A percentile compares a stretch with the other conserved stretches of the same genome.
phyloP scores from a whole-genome alignment of 106 monocot genomes.

The Iris macrosiphon region DNA sequence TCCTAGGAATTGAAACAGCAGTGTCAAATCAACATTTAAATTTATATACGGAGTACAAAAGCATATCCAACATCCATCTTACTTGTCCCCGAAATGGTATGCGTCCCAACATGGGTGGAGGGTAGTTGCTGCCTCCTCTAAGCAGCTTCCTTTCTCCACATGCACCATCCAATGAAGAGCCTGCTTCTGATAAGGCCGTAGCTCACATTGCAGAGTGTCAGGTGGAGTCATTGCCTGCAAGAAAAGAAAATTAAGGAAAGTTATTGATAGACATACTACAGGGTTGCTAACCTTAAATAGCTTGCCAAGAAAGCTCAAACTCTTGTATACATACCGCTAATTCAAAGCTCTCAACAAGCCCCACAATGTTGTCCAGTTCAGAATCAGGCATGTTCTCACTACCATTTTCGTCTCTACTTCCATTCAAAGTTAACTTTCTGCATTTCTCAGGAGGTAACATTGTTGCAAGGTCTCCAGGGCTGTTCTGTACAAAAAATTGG shows the following conservation, averaged over 20 bases:
- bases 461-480: conserved; percentile 14
- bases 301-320: neutral
- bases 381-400: conserved; percentile 35
- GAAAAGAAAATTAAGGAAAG: neutral
- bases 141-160: conserved; percentile 63
- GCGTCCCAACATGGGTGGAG: conserved; percentile 97
- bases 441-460: conserved; percentile 30
- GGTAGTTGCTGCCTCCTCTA: conserved; percentile 53
- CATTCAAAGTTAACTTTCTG: conserved; percentile 38
- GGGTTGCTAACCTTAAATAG: neutral
- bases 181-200: conserved; percentile 91
- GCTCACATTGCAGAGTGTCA: conserved; percentile 55
- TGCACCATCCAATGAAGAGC: conserved; percentile 93
- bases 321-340: conserved; percentile 41
- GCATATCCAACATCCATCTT: conserved; percentile 14
- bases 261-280: neutral
- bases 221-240: conserved; percentile 72
- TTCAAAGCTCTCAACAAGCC: conserved; percentile 42
- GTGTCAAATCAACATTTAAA: neutral
- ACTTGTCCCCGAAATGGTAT: conserved; percentile 75
- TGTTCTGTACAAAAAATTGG: conserved; percentile 39
- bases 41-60: neutral
- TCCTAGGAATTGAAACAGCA: conserved; percentile 32
- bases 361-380: conserved; percentile 76
- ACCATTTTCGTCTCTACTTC: conserved; percentile 32